These are phyloP conservation scores for Ogataea ramenticola DNA, from an alignment of 805 yeast species.

Conservation along the genomic window DNA sequence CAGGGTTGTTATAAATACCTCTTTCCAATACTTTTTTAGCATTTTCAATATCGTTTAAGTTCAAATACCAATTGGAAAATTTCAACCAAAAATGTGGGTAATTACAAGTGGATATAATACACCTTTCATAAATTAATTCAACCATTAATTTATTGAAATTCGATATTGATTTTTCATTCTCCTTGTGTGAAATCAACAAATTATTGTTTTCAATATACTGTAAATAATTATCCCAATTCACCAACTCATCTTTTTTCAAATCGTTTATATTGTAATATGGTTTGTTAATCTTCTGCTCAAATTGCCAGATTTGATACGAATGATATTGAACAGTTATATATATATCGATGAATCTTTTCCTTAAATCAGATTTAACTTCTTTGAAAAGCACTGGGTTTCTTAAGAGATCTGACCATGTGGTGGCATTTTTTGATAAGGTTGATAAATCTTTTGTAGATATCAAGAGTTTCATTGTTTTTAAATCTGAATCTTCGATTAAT, in stretches of 20 bases:
- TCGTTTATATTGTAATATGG: slow-evolving; percentile 33
- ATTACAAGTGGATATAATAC: slow-evolving; percentile 36
- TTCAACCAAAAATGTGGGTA: slow-evolving; percentile 44
- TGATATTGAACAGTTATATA: slow-evolving; percentile 51
- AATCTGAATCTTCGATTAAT: slow-evolving; percentile 27
- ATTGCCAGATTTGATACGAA: slow-evolving; percentile 40
- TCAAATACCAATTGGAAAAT: slow-evolving; percentile 36
- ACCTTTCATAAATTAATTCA: slow-evolving; percentile 38
- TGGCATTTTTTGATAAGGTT: slow-evolving; percentile 8
- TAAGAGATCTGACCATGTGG: slow-evolving; percentile 20
- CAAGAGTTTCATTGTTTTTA: slow-evolving; percentile 18
- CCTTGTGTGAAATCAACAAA: slow-evolving; percentile 14
- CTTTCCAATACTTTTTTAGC: slow-evolving; percentile 34
- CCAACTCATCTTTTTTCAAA: slow-evolving; percentile 37
- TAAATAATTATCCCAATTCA: slow-evolving; percentile 53
- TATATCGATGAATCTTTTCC: slow-evolving; percentile 42
- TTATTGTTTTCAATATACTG: slow-evolving; percentile 38
- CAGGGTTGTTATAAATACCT: slow-evolving; percentile 24
- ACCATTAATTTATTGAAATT: slow-evolving; percentile 18
- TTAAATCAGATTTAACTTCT: slow-evolving; percentile 30
- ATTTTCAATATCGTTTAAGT: slow-evolving; percentile 17
- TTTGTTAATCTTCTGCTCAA: slow-evolving; percentile 34
- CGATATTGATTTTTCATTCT: slow-evolving; percentile 11
- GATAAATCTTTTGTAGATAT: slow-evolving; percentile 17
- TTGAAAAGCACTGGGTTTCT: slow-evolving; percentile 9